Evolutionary conservation across 2,329 filamentous ascomycete species (phyloP).

Genomic region (Ascochyta fabae): DNA sequence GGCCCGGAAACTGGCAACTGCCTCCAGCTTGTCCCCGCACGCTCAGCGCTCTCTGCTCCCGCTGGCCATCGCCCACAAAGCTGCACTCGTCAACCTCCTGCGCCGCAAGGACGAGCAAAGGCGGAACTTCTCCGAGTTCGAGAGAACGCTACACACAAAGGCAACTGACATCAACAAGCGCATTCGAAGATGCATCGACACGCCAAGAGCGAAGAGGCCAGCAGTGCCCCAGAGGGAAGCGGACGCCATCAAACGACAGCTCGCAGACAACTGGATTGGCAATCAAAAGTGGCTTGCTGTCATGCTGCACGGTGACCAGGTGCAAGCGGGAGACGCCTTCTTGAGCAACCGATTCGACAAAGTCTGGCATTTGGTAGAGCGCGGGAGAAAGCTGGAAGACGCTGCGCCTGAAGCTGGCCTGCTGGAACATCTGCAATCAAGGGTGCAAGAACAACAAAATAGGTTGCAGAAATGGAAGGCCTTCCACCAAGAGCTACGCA

Average conservation of each 20-base stretch:
- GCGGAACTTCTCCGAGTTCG: slow-evolving; percentile 67
- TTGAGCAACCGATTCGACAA: slow-evolving; percentile 71
- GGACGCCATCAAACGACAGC: slow-evolving; percentile 60
- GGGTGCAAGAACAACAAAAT: slow-evolving; percentile 70
- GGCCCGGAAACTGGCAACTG: slow-evolving; percentile 59
- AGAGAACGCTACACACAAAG: slow-evolving; percentile 68
- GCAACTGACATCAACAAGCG: slow-evolving; percentile 63
- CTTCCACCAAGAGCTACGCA: slow-evolving; percentile 60
- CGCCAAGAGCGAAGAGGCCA: slow-evolving; percentile 30
- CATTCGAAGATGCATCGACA: slow-evolving; percentile 52
- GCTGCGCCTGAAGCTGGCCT: slow-evolving; percentile 61
- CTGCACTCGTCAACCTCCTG: slow-evolving; percentile 66
- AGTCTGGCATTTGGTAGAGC: slow-evolving; percentile 72
- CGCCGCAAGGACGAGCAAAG: slow-evolving; percentile 66
- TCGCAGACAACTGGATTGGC: slow-evolving; percentile 80
- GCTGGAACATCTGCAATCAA: slow-evolving; percentile 72
- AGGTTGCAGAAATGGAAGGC: slow-evolving; percentile 76
- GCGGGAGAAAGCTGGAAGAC: slow-evolving; percentile 64
- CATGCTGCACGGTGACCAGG: slow-evolving; percentile 70
- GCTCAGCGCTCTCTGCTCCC: slow-evolving; percentile 60
- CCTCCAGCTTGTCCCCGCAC: slow-evolving; percentile 38
- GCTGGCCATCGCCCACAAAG: slow-evolving; percentile 76
- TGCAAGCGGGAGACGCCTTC: slow-evolving; percentile 65
- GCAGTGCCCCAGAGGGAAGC: slow-evolving; percentile 43
- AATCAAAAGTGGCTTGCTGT: slow-evolving; percentile 75